Conservation (phyloP, 2,329 filamentous ascomycete genomes). For the Scedosporium aurantiacum region DNA sequence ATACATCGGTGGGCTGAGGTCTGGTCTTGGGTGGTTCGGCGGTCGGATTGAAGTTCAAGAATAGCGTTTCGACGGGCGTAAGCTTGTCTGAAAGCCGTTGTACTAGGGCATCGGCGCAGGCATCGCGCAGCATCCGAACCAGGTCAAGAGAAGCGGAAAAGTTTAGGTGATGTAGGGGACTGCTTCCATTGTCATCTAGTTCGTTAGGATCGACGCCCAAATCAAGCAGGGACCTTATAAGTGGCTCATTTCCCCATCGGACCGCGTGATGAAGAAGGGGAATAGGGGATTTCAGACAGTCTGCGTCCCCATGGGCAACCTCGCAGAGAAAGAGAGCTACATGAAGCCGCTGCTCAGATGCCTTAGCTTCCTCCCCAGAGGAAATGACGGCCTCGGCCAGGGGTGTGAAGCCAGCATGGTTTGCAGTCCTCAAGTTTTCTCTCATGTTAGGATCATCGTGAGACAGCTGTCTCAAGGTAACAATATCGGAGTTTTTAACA, state of each 20-base stretch:
- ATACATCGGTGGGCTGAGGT: not conserved
- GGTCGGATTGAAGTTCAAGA: slow-evolving; percentile 1
- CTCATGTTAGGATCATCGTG: slow-evolving; percentile 17
- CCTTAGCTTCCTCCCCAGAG: not conserved
- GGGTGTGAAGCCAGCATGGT: slow-evolving; percentile 17
- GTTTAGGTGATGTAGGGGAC: slow-evolving; percentile 8
- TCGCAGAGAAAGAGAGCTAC: not conserved
- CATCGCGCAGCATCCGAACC: slow-evolving; percentile 1
- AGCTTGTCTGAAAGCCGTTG: not conserved
- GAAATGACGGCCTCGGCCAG: slow-evolving; percentile 18
- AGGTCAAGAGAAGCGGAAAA: slow-evolving; percentile 4
- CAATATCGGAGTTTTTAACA: slow-evolving; percentile 20
- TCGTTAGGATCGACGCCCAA: slow-evolving; percentile 6
- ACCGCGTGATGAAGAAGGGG: slow-evolving; percentile 5
- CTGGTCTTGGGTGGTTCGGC: not conserved
- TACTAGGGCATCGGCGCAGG: not conserved
- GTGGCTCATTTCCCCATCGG: slow-evolving; percentile 5
- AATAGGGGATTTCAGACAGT: not conserved
- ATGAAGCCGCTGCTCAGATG: not conserved
- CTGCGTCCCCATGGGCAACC: not conserved
- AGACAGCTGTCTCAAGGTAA: slow-evolving; percentile 19
- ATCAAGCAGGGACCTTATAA: slow-evolving; percentile 2
- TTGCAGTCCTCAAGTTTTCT: slow-evolving; percentile 16
- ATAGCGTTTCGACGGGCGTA: slow-evolving; percentile 6
- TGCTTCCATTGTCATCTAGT: not conserved